Base-by-base conservation (phyloP, 495 filamentous ascomycete genomes). In the Recurvomyces mirabilis region DNA sequence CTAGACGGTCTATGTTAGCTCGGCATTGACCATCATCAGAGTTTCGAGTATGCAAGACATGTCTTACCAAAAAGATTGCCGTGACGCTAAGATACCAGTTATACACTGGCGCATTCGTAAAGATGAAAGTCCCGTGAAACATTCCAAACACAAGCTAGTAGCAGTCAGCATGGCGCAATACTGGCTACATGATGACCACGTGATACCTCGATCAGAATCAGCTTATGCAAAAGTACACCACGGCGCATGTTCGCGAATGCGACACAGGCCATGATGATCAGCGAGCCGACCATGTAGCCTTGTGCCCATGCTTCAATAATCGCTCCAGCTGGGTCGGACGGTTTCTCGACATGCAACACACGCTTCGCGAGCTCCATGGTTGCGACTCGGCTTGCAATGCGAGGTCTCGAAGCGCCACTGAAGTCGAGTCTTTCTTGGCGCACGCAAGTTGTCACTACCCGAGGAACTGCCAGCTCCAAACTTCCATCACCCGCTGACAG, bases 221-320 rank as follows among this genome's bases (percentile, higher is more conserved):
- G 43, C 52, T 65, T 65, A 39, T 65, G 63, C 13, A 65, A 53
- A 11, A 64, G 38, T 0, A 59, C 55, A 7, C 57, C 49, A 23
- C 52, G 51, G 1, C 61, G 43, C 63, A 65, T 64, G 40, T 65
- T 65, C 10, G 63, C 53, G 1, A 63, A 24, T 4, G 63, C 59
- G 23, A 65, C 54, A 26, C 46, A 57, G 17, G 54, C 52, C 63
- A 65, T 63, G 28, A 65, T 58, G 18, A 65, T 51, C 6, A 65
- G 47, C 1, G 55, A 47, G 19, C 63, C 63, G 19, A 65, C 60
- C 59, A 64, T 58, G 35, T 54, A 64, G 22, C 33, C 62, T 36
- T 64, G 59, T 2, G 62, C 59, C 62, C 62, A 65, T 37, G 59
- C 62, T 46, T 65, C 62, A 9, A 65, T 38, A 12, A 58, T 52